A percentile compares a stretch with the other conserved stretches of the same genome.
These are phyloP conservation scores for Aegilops sharonensis DNA, from an alignment of 176 grass and related monocot genomes.

Conservation along the genomic window DNA sequence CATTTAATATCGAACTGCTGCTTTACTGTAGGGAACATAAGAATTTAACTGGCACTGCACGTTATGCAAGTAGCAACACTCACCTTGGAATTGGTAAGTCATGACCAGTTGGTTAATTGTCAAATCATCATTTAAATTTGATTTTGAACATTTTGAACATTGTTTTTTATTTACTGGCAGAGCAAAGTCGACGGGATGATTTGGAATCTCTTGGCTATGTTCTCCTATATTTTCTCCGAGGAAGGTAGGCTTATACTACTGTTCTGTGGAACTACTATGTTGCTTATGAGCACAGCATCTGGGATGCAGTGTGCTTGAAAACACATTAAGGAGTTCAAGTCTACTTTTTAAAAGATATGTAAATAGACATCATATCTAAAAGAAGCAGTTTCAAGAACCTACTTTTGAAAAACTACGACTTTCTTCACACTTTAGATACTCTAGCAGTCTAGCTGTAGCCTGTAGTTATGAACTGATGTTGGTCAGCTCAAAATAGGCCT, in stretches of 20 bases:
- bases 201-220: constrained; percentile 98
- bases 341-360: neutral
- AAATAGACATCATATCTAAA: neutral
- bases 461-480: constrained; percentile 3
- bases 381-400: neutral
- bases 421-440: neutral
- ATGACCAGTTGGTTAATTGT: constrained; percentile 6
- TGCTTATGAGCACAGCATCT: constrained; percentile 18
- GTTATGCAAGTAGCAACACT: constrained; percentile 95
- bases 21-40: constrained; percentile 84
- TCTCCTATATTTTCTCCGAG: constrained; percentile 92
- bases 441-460: neutral
- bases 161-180: constrained; percentile 43
- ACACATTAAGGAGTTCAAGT: neutral
- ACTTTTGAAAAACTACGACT: neutral
- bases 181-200: constrained; percentile 98
- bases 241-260: constrained; percentile 53
- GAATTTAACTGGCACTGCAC: constrained; percentile 90
- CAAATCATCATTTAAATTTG: constrained; percentile 14
- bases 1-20: constrained; percentile 16
- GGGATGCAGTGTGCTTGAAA: neutral
- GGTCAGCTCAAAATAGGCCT: constrained; percentile 4
- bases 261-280: neutral
- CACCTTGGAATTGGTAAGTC: constrained; percentile 90
- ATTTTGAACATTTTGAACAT: constrained; percentile 38